Evolutionary conservation across 768 basidiomycete species (phyloP).

Genomic region (Sporobolomyces roseus): DNA sequence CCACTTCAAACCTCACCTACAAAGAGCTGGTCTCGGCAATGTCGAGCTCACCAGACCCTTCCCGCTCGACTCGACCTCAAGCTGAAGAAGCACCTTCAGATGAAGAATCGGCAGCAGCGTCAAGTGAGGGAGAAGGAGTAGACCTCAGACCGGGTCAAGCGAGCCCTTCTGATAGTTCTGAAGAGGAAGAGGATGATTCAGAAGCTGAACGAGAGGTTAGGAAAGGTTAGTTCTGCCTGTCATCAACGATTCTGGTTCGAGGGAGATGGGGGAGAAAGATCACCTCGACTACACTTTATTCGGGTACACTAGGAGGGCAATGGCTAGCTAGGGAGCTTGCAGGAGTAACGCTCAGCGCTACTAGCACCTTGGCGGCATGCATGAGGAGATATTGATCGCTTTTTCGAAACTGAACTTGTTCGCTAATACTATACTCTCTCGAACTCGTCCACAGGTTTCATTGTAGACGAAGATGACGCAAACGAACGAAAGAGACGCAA

Average conservation of each 20-base stretch:
- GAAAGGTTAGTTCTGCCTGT: slow-evolving; percentile 18
- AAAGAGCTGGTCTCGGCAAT: too few relatives aligned
- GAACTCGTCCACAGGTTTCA: slow-evolving; percentile 25
- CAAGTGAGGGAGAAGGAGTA: slow-evolving; percentile 23
- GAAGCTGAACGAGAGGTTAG: slow-evolving; percentile 37
- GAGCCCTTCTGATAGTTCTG: slow-evolving; percentile 18
- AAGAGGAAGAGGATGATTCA: slow-evolving; percentile 37
- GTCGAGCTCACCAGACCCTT: slow-evolving; percentile 6
- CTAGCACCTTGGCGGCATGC: too few relatives aligned
- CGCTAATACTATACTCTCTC: neutral
- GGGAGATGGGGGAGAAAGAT: too few relatives aligned
- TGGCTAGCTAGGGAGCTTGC: too few relatives aligned
- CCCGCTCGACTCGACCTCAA: slow-evolving; percentile 8
- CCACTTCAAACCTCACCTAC: too few relatives aligned
- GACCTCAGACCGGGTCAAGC: slow-evolving; percentile 22
- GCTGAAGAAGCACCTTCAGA: slow-evolving; percentile 11
- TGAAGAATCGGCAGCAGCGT: slow-evolving; percentile 7
- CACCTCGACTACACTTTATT: neutral
- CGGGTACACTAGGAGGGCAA: neutral
- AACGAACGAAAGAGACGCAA: slow-evolving; percentile 5
- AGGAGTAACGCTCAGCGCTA: too few relatives aligned
- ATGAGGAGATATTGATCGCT: too few relatives aligned
- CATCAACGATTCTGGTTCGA: too few relatives aligned
- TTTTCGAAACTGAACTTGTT: too few relatives aligned
- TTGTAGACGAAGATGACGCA: slow-evolving; percentile 40